phyloP scores from a whole-genome alignment of 495 filamentous ascomycete genomes.

The Penicillium steckii region DNA sequence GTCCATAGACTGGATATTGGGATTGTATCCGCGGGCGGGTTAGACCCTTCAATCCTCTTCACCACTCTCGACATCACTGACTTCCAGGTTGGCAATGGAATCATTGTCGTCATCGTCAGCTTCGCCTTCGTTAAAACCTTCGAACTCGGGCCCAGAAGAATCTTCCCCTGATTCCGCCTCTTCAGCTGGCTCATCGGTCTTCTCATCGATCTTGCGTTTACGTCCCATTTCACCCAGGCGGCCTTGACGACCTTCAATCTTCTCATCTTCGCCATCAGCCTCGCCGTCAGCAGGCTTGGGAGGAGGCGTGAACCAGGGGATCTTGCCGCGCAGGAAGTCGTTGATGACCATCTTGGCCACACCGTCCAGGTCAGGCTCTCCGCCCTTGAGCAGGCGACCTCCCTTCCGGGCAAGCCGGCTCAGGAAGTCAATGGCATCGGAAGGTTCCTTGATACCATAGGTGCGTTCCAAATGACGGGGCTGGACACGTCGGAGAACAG shows the following conservation, averaged over 20 bases:
- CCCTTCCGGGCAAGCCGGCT: constrained; percentile 85
- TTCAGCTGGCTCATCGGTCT: constrained; percentile 29
- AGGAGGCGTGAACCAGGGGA: constrained; percentile 91
- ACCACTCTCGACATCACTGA: constrained; percentile 45
- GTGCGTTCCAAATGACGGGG: constrained; percentile 87
- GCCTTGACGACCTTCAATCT: constrained; percentile 58
- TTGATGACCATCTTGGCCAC: constrained; percentile 95
- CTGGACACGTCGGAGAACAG: constrained; percentile 76
- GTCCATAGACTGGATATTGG: neutral
- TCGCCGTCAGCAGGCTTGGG: constrained; percentile 62
- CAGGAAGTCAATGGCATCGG: constrained; percentile 74
- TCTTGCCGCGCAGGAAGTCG: constrained; percentile 91
- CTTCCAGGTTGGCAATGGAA: constrained; percentile 43
- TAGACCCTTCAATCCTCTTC: constrained; percentile 36
- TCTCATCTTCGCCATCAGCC: constrained; percentile 49
- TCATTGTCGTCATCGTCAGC: constrained; percentile 34
- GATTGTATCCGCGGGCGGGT: neutral
- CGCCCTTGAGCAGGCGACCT: constrained; percentile 80
- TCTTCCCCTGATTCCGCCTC: constrained; percentile 24
- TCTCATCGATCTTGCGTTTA: constrained; percentile 53
- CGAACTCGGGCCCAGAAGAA: constrained; percentile 36
- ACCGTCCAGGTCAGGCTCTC: constrained; percentile 88
- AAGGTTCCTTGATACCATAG: constrained; percentile 73
- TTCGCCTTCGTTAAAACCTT: constrained; percentile 36
- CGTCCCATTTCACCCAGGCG: constrained; percentile 63